Conservation (phyloP, 257 asterid species). For the Nyctanthes arbortristis region DNA sequence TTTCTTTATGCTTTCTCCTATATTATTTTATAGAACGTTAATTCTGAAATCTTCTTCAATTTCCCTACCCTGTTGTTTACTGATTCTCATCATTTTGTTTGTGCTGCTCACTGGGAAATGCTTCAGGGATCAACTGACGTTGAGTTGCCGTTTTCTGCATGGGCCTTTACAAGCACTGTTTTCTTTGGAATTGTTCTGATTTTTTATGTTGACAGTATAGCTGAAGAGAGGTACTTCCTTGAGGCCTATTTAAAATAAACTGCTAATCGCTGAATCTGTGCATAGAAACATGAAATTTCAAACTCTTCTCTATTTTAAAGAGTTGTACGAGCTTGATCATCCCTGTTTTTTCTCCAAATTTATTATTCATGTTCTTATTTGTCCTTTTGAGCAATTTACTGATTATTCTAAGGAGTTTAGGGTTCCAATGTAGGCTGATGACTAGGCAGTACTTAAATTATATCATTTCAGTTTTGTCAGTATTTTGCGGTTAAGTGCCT, state of each 20-base stretch:
- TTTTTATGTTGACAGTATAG: conserved; percentile 89
- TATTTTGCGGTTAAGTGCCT: too few relatives aligned
- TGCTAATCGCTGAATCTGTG: conserved; percentile 1
- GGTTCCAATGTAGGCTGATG: not conserved
- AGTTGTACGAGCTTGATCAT: not conserved
- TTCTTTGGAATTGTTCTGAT: conserved; percentile 81
- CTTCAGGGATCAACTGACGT: conserved; percentile 72
- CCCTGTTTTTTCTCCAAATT: conserved; percentile 8
- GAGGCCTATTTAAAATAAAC: not conserved
- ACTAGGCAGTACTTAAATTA: too few relatives aligned
- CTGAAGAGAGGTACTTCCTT: conserved; percentile 80
- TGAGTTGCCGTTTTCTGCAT: conserved; percentile 87
- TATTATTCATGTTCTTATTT: not conserved
- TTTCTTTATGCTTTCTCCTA: conserved; percentile 25
- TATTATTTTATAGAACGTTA: not conserved
- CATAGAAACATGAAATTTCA: not conserved
- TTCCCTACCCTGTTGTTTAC: conserved; percentile 21
- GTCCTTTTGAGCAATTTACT: not conserved
- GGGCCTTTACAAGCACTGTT: conserved; percentile 86
- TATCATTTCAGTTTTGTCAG: too few relatives aligned
- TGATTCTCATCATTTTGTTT: conserved; percentile 18
- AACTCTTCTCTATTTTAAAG: not conserved
- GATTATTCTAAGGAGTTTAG: too few relatives aligned
- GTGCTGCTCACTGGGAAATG: conserved; percentile 20
- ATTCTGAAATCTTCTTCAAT: not conserved